phyloP scores from a whole-genome alignment of 139 green algal species.

The Chlamydomonas sp. region DNA sequence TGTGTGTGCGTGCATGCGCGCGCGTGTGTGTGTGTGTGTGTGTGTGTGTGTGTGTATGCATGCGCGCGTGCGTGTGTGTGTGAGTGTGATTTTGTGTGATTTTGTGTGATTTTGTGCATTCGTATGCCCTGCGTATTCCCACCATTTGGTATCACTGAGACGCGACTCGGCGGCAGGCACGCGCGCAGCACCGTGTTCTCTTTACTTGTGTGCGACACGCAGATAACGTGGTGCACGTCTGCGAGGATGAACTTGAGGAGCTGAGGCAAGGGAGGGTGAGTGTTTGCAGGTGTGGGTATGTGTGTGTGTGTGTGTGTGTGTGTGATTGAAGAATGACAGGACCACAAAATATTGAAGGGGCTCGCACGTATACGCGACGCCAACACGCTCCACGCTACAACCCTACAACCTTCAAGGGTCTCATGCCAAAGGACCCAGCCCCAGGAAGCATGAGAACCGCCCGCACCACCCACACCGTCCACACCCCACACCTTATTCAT shows the following conservation, averaged over 20 bases:
- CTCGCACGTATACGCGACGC: too few relatives aligned
- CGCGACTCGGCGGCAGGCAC: conserved; percentile 67
- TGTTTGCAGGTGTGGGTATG: too few relatives aligned
- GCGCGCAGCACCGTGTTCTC: conserved; percentile 94
- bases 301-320: too few relatives aligned
- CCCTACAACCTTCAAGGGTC: too few relatives aligned
- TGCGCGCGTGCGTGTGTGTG: not conserved
- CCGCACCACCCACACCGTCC: too few relatives aligned
- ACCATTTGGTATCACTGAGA: conserved; percentile 96
- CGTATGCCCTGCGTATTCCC: not conserved
- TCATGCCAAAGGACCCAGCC: too few relatives aligned
- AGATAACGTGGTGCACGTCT: conserved; percentile 75
- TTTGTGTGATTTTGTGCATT: conserved; percentile 3
- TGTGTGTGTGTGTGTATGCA: not conserved
- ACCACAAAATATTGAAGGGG: too few relatives aligned
- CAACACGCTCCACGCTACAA: not conserved
- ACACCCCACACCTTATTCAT: conserved; percentile 91
- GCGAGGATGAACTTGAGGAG: conserved; percentile 69
- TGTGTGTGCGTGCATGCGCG: not conserved
- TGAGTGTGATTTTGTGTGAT: not conserved
- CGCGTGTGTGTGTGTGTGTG: not conserved
- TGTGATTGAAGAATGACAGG: too few relatives aligned
- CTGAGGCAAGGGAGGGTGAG: conserved; percentile 8
- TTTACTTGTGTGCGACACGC: conserved; percentile 90
- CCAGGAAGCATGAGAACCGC: too few relatives aligned